Evolutionary conservation across 306 rosid species (phyloP), one percentile per base, ranked within the genome.

Genomic region (Malus fusca): DNA sequence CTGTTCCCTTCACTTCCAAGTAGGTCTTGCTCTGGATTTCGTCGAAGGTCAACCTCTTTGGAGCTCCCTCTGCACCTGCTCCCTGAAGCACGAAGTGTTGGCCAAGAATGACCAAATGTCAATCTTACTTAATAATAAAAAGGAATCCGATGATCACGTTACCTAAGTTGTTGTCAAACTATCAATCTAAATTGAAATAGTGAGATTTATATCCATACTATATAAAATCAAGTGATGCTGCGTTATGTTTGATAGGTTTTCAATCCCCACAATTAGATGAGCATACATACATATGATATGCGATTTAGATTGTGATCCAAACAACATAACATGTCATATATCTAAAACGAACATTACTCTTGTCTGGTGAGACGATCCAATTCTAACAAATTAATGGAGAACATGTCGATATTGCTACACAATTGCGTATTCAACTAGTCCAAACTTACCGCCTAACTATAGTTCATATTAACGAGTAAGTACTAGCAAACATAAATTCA

Each of bases 21-120:
- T 96, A 96, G 43, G 99, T 96, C 88, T 92, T 90, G 88, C 98
- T 92, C 81, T 96, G 99, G 82, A 92, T 96, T 82, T 92, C 97
- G 14, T 96, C 99, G 22, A 40, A 96, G 63, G 99, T 96, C 58
- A 96, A 83, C 69, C 99, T 69, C 88, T 88, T 96, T 22, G 98
- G 97, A 26, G 58, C 84, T 58, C 98, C 97, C 78, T 96, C 99
- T 1, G 98, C 99, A 66, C 89, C 78, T 58, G 98, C 99, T 72
- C 99, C 99, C 98, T 96, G 82, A 12, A 73, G 23, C 56, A 31
- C 44, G 28, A 8, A 23, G 56, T 18, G 25, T 15, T 60, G n/a
- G 40, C 69, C 77, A 61, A 61, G 43, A 61, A 25, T 26, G 44
- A 19, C 30, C 69, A 43, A 25, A 61, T 25, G 19, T 72, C 26